A percentile compares a stretch with the other conserved stretches of the same genome.
These are phyloP conservation scores for Lupinus albus DNA, from an alignment of 306 rosid genomes.

Conservation along the genomic window DNA sequence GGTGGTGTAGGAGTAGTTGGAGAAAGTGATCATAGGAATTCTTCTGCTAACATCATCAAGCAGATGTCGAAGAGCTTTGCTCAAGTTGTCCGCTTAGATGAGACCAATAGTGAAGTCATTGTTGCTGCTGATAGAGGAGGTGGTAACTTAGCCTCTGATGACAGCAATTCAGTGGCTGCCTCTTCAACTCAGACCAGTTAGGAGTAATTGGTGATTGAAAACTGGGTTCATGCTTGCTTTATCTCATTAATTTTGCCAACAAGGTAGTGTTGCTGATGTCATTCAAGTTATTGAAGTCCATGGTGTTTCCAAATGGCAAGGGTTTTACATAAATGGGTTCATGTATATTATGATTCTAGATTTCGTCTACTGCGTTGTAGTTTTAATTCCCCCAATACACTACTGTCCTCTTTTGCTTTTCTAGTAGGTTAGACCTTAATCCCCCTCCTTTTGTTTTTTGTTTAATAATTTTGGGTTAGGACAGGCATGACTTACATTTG, in stretches of 20 bases:
- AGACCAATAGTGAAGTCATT: constrained; percentile 54
- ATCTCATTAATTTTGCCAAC: constrained; percentile 40
- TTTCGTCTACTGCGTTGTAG: constrained; percentile 43
- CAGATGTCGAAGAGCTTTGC: constrained; percentile 86
- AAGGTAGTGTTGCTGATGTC: constrained; percentile 54
- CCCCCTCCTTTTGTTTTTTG: neutral
- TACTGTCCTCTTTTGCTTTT: constrained; percentile 8
- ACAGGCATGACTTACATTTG: constrained; percentile 38
- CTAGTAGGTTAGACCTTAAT: constrained; percentile 17
- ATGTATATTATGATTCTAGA: constrained; percentile 49
- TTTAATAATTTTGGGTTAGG: constrained; percentile 42
- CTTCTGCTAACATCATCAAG: constrained; percentile 59
- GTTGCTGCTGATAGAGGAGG: constrained; percentile 49
- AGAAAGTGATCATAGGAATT: constrained; percentile 60
- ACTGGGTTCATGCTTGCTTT: constrained; percentile 42
- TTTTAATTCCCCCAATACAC: constrained; percentile 15
- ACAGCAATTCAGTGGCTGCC: constrained; percentile 53
- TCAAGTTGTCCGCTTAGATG: constrained; percentile 73
- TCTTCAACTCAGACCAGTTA: constrained; percentile 62
- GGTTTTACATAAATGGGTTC: constrained; percentile 43
- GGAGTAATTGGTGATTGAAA: constrained; percentile 42
- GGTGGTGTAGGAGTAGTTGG: constrained; percentile 55
- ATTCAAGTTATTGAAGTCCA: constrained; percentile 38
- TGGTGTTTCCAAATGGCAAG: constrained; percentile 17
- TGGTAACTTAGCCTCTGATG: constrained; percentile 57